Evolutionary conservation across 2,329 filamentous ascomycete species (phyloP).

Genomic region (Colletotrichum acutatum): DNA sequence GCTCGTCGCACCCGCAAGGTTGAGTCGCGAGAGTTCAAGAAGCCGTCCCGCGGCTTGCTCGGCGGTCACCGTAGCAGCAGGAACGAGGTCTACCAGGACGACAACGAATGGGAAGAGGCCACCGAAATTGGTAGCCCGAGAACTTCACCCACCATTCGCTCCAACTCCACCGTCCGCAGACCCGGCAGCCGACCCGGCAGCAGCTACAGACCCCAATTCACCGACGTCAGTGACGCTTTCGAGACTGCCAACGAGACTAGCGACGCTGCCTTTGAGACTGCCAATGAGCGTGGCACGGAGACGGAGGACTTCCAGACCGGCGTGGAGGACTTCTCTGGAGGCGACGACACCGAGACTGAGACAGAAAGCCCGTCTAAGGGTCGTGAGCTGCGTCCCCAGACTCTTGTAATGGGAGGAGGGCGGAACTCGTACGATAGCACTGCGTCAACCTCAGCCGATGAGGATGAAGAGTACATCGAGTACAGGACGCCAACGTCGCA

Average conservation of each 20-base stretch:
- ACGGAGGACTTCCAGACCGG: conserved; percentile 96
- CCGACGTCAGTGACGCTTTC: conserved; percentile 74
- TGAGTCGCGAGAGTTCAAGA: conserved; percentile 79
- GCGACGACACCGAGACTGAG: conserved; percentile 82
- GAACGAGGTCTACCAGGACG: conserved; percentile 83
- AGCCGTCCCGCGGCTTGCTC: conserved; percentile 74
- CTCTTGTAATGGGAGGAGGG: conserved; percentile 56
- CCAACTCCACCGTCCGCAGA: conserved; percentile 44
- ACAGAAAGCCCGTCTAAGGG: conserved; percentile 74
- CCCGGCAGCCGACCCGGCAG: conserved; percentile 36
- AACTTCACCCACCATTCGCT: conserved; percentile 47
- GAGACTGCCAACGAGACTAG: conserved; percentile 84
- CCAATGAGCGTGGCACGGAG: conserved; percentile 85
- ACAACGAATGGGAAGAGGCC: conserved; percentile 92
- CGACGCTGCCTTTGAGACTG: conserved; percentile 73
- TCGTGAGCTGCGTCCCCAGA: conserved; percentile 54
- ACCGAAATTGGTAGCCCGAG: conserved; percentile 63
- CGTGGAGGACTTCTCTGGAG: conserved; percentile 80
- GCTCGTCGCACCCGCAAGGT: conserved; percentile 72
- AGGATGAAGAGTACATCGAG: conserved; percentile 66
- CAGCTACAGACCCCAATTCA: conserved; percentile 38
- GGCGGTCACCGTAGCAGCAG: conserved; percentile 79
- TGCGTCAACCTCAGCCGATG: conserved; percentile 84
- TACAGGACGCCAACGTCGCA: conserved; percentile 69
- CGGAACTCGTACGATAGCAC: conserved; percentile 84